Percentiles rank a stretch among this genome's conserved stretches.
These are phyloP conservation scores for Pseudonitzschia delicatissima DNA, from an alignment of 108 stramenopile species.

Conservation along the genomic window DNA sequence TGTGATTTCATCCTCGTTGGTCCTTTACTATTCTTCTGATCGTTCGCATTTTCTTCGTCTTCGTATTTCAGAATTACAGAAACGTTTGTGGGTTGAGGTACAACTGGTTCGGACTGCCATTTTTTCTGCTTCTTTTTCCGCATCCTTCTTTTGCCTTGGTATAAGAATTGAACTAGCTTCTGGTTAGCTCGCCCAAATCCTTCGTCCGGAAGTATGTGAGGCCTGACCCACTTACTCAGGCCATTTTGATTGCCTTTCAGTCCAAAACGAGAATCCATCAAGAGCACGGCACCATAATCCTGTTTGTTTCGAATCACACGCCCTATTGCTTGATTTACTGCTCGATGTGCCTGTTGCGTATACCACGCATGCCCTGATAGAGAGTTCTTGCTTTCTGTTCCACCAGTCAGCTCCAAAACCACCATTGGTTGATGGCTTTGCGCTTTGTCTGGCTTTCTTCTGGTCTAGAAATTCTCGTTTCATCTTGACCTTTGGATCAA, in stretches of 20 bases:
- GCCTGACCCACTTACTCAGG: slow-evolving; percentile 82
- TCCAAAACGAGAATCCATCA: slow-evolving; percentile 92
- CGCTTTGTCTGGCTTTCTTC: slow-evolving; percentile 37
- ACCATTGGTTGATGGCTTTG: slow-evolving; percentile 55
- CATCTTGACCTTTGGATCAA: slow-evolving; percentile 92
- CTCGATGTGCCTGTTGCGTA: slow-evolving; percentile 92
- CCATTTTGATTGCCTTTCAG: slow-evolving; percentile 67
- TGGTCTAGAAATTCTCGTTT: slow-evolving; percentile 93
- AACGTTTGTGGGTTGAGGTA: slow-evolving; percentile 19
- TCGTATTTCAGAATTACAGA: slow-evolving; percentile 35
- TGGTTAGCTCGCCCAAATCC: slow-evolving; percentile 58
- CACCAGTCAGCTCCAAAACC: slow-evolving; percentile 56
- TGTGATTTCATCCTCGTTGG: slow-evolving; percentile 36
- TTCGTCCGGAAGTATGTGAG: slow-evolving; percentile 71
- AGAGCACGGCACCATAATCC: slow-evolving; percentile 96
- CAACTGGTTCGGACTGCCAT: not conserved
- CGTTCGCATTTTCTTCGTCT: slow-evolving; percentile 33
- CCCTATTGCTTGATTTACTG: slow-evolving; percentile 98
- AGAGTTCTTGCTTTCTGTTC: slow-evolving; percentile 1
- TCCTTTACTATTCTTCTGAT: slow-evolving; percentile 10
- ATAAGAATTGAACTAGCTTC: slow-evolving; percentile 61
- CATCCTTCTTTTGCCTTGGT: slow-evolving; percentile 54
- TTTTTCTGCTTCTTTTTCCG: slow-evolving; percentile 25
- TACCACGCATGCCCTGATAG: slow-evolving; percentile 96
- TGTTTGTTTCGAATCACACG: slow-evolving; percentile 95